These are phyloP conservation scores for Paraphoma chrysanthemicola DNA, from an alignment of 2,329 filamentous ascomycete genomes.

Conservation along the genomic window DNA sequence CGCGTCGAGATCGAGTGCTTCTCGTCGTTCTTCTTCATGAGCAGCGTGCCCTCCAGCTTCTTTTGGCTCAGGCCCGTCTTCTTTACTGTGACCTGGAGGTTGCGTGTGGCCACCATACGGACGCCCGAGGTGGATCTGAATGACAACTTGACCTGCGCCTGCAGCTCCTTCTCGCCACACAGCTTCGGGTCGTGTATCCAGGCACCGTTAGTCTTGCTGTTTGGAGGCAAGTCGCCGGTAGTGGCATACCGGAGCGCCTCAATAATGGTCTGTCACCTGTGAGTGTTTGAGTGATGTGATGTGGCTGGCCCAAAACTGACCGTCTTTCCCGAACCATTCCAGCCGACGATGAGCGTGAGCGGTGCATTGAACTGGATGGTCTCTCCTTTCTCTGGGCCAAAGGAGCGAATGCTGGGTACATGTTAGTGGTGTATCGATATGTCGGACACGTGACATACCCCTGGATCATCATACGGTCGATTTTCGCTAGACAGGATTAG, in stretches of 20 bases:
- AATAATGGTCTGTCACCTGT: constrained; percentile 75
- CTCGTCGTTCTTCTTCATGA: constrained; percentile 81
- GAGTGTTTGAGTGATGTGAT: neutral
- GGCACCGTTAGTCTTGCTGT: constrained; percentile 83
- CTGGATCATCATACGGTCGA: constrained; percentile 87
- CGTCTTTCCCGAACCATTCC: constrained; percentile 97
- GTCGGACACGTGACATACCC: constrained; percentile 58
- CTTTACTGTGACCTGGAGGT: constrained; percentile 84
- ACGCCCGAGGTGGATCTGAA: constrained; percentile 81
- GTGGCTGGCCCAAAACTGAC: constrained; percentile 43
- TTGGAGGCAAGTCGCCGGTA: constrained; percentile 90
- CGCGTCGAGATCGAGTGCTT: constrained; percentile 79
- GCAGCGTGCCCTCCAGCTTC: constrained; percentile 80
- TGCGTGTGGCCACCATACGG: constrained; percentile 83
- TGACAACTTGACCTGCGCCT: constrained; percentile 88
- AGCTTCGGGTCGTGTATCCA: constrained; percentile 99
- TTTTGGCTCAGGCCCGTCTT: constrained; percentile 79
- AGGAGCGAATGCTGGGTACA: constrained; percentile 76
- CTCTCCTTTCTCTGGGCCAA: constrained; percentile 76
- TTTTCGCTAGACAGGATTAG: constrained; percentile 61
- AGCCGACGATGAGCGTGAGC: constrained; percentile 93
- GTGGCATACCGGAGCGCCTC: constrained; percentile 98
- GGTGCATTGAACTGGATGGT: constrained; percentile 88
- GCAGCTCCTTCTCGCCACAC: constrained; percentile 83
- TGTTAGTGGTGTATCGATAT: constrained; percentile 10